Percentiles rank a stretch among this genome's conserved stretches.
These are phyloP conservation scores for Nicotiana paniculata DNA, from an alignment of 257 asterid genomes.

Conservation along the genomic window DNA sequence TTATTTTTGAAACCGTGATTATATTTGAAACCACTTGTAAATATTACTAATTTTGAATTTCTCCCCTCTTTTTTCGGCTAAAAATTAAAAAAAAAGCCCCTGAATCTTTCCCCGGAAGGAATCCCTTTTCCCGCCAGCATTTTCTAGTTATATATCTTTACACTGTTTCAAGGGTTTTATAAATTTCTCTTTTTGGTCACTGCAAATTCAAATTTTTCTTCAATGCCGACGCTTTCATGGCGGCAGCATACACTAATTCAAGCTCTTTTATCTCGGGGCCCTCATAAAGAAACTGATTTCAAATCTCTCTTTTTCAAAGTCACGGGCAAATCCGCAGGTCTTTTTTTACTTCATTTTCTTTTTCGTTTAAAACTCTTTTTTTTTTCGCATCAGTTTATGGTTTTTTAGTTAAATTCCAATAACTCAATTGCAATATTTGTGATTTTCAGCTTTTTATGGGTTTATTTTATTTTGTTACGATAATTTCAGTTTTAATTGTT, in stretches of 20 bases:
- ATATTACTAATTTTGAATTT: too few relatives aligned
- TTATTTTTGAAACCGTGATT: too few relatives aligned
- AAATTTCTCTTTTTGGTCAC: too few relatives aligned
- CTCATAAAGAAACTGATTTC: slow-evolving; percentile 49
- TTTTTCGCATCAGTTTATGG: background rate
- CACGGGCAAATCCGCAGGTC: slow-evolving; percentile 54
- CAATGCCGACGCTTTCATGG: slow-evolving; percentile 55
- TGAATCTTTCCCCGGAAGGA: too few relatives aligned
- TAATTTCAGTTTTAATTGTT: background rate
- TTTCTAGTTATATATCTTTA: too few relatives aligned
- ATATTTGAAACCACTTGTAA: too few relatives aligned
- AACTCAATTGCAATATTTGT: background rate
- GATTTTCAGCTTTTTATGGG: background rate
- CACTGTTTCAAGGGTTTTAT: too few relatives aligned
- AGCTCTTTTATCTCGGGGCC: slow-evolving; percentile 72
- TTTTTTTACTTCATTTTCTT: background rate
- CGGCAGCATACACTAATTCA: slow-evolving; percentile 77
- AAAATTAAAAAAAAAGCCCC: too few relatives aligned
- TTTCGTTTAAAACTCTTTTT: background rate
- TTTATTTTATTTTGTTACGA: background rate
- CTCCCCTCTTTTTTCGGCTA: too few relatives aligned
- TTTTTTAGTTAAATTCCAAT: background rate
- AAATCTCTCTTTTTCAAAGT: slow-evolving; percentile 45
- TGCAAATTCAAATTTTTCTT: too few relatives aligned
- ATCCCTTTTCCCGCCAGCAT: too few relatives aligned